phyloP scores from a whole-genome alignment of 2,329 filamentous ascomycete species.

The Fusarium nygamai region DNA sequence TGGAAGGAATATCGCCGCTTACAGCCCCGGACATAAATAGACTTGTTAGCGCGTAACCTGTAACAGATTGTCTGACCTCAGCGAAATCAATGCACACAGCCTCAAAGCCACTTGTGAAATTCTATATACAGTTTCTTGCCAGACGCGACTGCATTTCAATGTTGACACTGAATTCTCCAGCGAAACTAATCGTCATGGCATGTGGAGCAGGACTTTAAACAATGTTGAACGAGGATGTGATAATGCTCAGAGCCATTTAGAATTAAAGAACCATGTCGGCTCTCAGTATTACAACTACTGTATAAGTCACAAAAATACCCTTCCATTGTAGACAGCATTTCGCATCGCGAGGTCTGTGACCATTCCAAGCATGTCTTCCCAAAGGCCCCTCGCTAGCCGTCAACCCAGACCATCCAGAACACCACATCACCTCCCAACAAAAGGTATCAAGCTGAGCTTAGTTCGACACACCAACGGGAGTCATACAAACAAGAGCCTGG shows the following conservation, averaged over 20 bases:
- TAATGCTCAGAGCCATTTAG: background rate
- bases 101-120: accelerated
- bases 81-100: background rate
- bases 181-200: background rate
- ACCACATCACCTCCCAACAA: no score
- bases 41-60: no score
- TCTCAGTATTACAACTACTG: background rate
- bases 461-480: background rate
- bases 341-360: background rate
- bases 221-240: accelerated
- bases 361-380: background rate
- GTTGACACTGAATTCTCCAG: accelerated
- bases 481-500: background rate
- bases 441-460: accelerated
- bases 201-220: accelerated
- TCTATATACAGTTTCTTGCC: background rate
- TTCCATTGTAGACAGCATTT: background rate
- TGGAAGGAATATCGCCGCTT: background rate
- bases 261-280: background rate
- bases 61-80: background rate
- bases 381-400: accelerated
- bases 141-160: background rate
- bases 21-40: background rate
- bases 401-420: accelerated
- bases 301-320: background rate